A percentile compares a stretch with the other conserved stretches of the same genome.
phyloP scores from a whole-genome alignment of 2,329 filamentous ascomycete species.

The Zymoseptoria crescenta region DNA sequence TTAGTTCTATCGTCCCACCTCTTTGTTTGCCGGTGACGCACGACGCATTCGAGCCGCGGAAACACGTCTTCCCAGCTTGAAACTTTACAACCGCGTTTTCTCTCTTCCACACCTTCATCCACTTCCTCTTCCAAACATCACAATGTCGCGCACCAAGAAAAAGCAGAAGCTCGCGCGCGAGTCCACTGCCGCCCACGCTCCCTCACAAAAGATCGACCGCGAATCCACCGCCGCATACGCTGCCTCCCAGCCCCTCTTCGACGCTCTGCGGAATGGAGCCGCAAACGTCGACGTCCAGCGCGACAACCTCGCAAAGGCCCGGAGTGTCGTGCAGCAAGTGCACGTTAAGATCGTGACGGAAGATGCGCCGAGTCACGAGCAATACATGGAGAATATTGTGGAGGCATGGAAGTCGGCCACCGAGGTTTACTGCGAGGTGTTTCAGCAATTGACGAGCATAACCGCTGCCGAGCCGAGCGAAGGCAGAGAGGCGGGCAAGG shows the following conservation, averaged over 20 bases:
- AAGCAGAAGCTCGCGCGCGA: neutral
- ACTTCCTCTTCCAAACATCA: neutral
- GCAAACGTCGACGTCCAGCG: conserved; percentile 15
- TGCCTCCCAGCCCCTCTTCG: conserved; percentile 26
- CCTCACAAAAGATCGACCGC: conserved; percentile 12
- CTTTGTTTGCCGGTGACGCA: neutral
- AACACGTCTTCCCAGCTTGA: neutral
- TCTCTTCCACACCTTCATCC: neutral
- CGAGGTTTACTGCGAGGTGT: conserved; percentile 22
- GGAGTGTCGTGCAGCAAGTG: conserved; percentile 22
- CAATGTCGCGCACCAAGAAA: neutral
- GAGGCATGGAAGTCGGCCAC: conserved; percentile 24
- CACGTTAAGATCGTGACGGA: conserved; percentile 20
- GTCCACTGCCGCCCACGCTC: conserved; percentile 11
- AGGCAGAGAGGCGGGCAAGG: conserved; percentile 14
- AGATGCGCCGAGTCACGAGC: conserved; percentile 14
- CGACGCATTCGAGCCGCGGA: neutral
- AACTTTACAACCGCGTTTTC: neutral
- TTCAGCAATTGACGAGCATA: conserved; percentile 20
- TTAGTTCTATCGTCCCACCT: neutral
- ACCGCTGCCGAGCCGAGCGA: conserved; percentile 21
- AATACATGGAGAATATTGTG: conserved; percentile 22
- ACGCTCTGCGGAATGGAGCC: conserved; percentile 20
- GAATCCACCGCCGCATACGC: conserved; percentile 21
- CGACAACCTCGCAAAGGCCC: conserved; percentile 17